phyloP scores from a whole-genome alignment of 176 grass and related monocot species.

The Eleusine coracana region DNA sequence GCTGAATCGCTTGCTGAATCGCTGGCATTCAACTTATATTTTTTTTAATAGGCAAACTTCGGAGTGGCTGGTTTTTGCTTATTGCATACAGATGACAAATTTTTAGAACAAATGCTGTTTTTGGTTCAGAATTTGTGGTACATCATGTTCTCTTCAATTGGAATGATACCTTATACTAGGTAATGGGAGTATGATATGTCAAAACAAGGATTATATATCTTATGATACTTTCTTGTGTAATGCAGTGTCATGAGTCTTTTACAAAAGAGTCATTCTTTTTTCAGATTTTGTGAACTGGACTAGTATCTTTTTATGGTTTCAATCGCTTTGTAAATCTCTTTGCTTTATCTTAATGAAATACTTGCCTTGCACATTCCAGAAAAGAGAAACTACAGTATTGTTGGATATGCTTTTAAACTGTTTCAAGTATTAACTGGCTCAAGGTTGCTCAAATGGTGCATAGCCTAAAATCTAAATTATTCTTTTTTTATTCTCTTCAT shows the following conservation, averaged over 20 bases:
- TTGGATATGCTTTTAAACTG: not conserved
- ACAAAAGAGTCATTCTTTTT: not conserved
- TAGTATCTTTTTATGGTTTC: not conserved
- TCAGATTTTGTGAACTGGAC: not conserved
- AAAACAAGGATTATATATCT: constrained; percentile 17
- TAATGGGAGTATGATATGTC: not conserved
- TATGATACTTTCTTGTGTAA: constrained; percentile 7
- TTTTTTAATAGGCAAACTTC: constrained; percentile 16
- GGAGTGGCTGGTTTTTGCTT: constrained; percentile 1
- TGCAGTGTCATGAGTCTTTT: not conserved
- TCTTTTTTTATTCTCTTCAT: constrained; percentile 18
- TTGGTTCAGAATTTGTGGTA: not conserved
- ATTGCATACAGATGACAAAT: not conserved
- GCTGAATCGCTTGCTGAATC: not conserved
- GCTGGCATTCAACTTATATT: not conserved
- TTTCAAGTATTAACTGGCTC: not conserved
- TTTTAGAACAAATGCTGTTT: not conserved
- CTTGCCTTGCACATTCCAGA: not conserved
- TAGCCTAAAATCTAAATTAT: not conserved
- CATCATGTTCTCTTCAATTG: constrained; percentile 11
- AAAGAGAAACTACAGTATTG: not conserved
- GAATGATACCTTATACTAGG: constrained; percentile 13
- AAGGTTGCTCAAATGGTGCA: no score
- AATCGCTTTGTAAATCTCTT: not conserved
- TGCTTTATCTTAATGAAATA: not conserved